These are phyloP conservation scores for Guillardia theta DNA, from an alignment of 78 protist genomes.

Conservation along the genomic window DNA sequence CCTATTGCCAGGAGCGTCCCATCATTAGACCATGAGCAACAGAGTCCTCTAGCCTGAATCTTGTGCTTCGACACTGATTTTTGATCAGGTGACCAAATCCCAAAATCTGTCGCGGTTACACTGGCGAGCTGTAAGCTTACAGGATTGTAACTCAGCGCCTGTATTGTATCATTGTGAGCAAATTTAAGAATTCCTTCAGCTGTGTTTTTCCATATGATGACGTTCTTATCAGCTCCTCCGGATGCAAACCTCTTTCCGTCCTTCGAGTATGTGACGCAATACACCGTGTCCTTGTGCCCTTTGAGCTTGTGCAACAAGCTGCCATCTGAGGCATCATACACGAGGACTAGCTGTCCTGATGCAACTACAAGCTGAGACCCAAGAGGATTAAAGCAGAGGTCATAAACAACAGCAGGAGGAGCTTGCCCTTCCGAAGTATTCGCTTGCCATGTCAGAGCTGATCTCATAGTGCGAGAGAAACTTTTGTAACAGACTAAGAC, in stretches of 20 bases:
- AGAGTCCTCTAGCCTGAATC: conserved; percentile 30
- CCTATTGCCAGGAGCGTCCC: conserved; percentile 81
- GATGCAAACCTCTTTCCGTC: conserved; percentile 79
- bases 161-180: conserved; percentile 67
- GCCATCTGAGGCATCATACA: conserved; percentile 50
- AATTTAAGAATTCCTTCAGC: conserved; percentile 66
- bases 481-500: no score
- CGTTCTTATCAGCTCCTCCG: conserved; percentile 69
- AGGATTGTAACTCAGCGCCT: conserved; percentile 73
- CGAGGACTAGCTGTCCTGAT: conserved; percentile 50
- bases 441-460: not conserved
- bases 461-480: not conserved
- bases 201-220: conserved; percentile 74
- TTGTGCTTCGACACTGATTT: conserved; percentile 65
- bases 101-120: conserved; percentile 73
- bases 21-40: conserved; percentile 70
- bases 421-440: not conserved
- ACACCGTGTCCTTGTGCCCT: conserved; percentile 71
- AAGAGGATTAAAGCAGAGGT: not conserved
- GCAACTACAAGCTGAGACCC: conserved; percentile 66
- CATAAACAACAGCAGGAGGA: not conserved
- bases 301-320: conserved; percentile 46
- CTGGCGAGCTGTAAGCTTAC: conserved; percentile 63
- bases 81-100: conserved; percentile 76
- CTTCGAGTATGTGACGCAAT: conserved; percentile 60